Conservation (phyloP, 2,329 filamentous ascomycete species). For the Didymella lethalis region DNA sequence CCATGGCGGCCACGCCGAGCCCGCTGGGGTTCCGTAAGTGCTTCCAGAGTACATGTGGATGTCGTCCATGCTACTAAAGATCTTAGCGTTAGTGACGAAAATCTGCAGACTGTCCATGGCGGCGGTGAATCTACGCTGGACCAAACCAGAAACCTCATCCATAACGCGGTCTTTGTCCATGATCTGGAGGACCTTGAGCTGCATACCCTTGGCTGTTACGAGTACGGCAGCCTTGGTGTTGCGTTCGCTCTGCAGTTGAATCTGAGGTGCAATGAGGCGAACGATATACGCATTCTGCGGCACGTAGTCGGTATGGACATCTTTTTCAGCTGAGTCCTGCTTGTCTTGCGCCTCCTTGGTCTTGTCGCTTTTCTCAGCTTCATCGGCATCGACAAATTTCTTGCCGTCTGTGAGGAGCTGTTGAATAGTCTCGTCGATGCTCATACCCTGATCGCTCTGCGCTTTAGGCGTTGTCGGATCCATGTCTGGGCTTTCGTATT, state of each 20-base stretch:
- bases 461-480: slow-evolving; percentile 45
- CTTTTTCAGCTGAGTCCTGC: slow-evolving; percentile 48
- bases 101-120: slow-evolving; percentile 99
- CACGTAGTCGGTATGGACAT: slow-evolving; percentile 86
- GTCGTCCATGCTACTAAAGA: slow-evolving; percentile 79
- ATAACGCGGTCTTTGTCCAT: slow-evolving; percentile 95
- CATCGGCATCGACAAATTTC: slow-evolving; percentile 79
- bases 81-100: slow-evolving; percentile 94
- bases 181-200: slow-evolving; percentile 95
- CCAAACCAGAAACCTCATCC: slow-evolving; percentile 91
- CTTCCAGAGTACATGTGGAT: slow-evolving; percentile 94
- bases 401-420: slow-evolving; percentile 85
- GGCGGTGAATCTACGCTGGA: slow-evolving; percentile 91
- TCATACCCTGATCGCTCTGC: slow-evolving; percentile 64
- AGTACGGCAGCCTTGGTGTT: slow-evolving; percentile 96
- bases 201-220: slow-evolving; percentile 97
- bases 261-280: slow-evolving; percentile 93
- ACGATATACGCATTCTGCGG: slow-evolving; percentile 95
- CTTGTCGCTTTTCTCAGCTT: slow-evolving; percentile 50
- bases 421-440: slow-evolving; percentile 84
- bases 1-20: slow-evolving; percentile 96
- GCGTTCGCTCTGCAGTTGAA: slow-evolving; percentile 97
- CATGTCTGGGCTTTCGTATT: slow-evolving; percentile 27
- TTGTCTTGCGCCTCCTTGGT: slow-evolving; percentile 25
- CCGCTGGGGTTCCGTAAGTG: slow-evolving; percentile 83